Conservation (phyloP, 164 flowering plant species). For the Sextonia rubra region DNA sequence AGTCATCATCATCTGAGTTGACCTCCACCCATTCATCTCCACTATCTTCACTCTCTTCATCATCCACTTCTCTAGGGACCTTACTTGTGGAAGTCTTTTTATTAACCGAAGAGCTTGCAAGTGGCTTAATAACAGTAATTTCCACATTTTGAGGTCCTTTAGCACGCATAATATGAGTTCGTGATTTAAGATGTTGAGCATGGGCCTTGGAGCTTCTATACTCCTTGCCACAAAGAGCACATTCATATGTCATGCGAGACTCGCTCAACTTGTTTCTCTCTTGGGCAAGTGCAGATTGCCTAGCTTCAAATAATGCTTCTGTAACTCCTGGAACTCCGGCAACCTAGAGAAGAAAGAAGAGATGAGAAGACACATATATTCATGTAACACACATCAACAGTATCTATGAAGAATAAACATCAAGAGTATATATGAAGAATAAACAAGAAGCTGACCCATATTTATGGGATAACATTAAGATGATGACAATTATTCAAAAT, state of each 20-base stretch:
- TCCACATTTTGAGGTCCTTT: slow-evolving; percentile 33
- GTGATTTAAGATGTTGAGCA: slow-evolving; percentile 80
- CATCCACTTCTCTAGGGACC: slow-evolving; percentile 18
- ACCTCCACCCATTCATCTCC: slow-evolving; percentile 91
- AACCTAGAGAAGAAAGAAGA: slow-evolving; percentile 40
- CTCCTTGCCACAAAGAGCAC: slow-evolving; percentile 71
- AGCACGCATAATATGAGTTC: slow-evolving; percentile 54
- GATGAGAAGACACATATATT: not conserved
- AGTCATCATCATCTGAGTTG: slow-evolving; percentile 60
- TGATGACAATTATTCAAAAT: too few relatives aligned
- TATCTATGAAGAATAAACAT: too few relatives aligned
- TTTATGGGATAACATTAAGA: too few relatives aligned
- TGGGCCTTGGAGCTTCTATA: slow-evolving; percentile 91
- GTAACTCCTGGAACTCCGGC: slow-evolving; percentile 98
- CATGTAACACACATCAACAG: not conserved
- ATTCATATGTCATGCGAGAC: slow-evolving; percentile 74
- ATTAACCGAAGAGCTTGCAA: slow-evolving; percentile 34
- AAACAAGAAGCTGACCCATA: too few relatives aligned
- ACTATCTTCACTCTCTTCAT: slow-evolving; percentile 59
- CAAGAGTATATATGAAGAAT: too few relatives aligned
- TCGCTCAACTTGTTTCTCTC: slow-evolving; percentile 52
- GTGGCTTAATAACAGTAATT: slow-evolving; percentile 59
- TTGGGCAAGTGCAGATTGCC: slow-evolving; percentile 72
- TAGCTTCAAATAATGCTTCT: slow-evolving; percentile 74
- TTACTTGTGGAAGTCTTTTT: slow-evolving; percentile 7